Evolutionary conservation across 192 early-diverging fungal species (phyloP).

Genomic region (Podila minutissima): DNA sequence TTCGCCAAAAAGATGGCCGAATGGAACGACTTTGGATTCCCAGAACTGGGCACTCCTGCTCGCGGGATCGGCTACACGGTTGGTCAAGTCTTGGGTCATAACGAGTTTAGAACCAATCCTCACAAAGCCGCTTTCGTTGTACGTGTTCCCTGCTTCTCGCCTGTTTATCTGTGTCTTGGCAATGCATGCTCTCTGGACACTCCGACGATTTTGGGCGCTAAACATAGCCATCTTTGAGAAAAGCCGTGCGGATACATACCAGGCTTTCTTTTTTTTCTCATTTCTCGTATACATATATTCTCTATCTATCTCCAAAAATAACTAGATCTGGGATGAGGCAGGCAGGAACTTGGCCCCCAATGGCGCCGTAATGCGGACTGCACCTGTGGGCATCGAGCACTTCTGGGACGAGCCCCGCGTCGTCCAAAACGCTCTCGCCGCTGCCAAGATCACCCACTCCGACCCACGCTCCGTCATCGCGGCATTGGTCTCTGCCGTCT

Average conservation of each 20-base stretch:
- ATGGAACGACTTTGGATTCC: conserved; percentile 63
- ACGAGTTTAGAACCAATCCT: conserved; percentile 57
- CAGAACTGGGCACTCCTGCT: conserved; percentile 60
- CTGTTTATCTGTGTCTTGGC: neutral
- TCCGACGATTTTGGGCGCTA: no score
- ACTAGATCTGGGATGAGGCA: conserved; percentile 36
- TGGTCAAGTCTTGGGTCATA: conserved; percentile 53
- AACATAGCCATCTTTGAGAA: no score
- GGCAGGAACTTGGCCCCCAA: conserved; percentile 48
- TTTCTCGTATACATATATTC: neutral
- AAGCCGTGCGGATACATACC: neutral
- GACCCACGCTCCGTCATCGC: conserved; percentile 50
- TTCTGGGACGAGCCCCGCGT: conserved; percentile 55
- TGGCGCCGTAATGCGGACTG: conserved; percentile 53
- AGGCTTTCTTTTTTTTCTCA: neutral
- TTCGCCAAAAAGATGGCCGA: conserved; percentile 59
- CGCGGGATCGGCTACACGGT: conserved; percentile 64
- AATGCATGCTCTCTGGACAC: neutral
- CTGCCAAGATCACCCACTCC: conserved; percentile 56
- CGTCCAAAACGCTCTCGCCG: conserved; percentile 46
- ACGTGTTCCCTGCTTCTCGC: neutral
- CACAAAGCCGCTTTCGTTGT: conserved; percentile 48
- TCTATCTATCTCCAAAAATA: neutral
- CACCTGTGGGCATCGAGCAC: conserved; percentile 36
- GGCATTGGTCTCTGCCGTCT: conserved; percentile 35